A percentile compares a stretch with the other conserved stretches of the same genome.
These are phyloP conservation scores for Ehretia macrophylla DNA, from an alignment of 257 asterid genomes.

Conservation along the genomic window DNA sequence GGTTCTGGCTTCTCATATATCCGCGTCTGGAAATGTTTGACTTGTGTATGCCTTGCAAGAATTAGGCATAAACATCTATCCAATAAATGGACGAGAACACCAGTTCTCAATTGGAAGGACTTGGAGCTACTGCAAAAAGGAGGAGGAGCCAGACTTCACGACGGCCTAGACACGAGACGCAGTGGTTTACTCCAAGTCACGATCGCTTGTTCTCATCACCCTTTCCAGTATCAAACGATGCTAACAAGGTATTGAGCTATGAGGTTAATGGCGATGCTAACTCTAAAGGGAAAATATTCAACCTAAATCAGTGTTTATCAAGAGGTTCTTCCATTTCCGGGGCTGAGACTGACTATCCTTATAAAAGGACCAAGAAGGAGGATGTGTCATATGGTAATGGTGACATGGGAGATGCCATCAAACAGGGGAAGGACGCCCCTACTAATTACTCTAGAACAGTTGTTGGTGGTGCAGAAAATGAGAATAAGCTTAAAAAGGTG, in stretches of 20 bases:
- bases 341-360: conserved; percentile 19
- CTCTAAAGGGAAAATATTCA: conserved; percentile 65
- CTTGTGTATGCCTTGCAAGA: not conserved
- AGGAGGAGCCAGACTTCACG: conserved; percentile 75
- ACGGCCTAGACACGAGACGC: conserved; percentile 67
- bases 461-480: conserved; percentile 48
- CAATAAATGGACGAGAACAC: conserved; percentile 57
- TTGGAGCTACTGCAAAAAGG: conserved; percentile 44
- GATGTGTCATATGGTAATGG: conserved; percentile 32
- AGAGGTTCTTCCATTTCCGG: conserved; percentile 49
- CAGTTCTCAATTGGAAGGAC: conserved; percentile 46
- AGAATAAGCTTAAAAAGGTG: conserved; percentile 61
- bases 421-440: conserved; percentile 12
- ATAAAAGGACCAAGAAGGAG: conserved; percentile 15
- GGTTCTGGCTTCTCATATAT: not conserved
- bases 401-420: conserved; percentile 12
- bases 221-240: conserved; percentile 57
- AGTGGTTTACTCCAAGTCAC: conserved; percentile 28
- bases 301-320: conserved; percentile 72
- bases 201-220: conserved; percentile 54
- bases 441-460: conserved; percentile 6
- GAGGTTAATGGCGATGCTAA: conserved; percentile 57
- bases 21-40: too few relatives aligned
- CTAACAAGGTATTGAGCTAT: conserved; percentile 61
- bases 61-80: conserved; percentile 1